Percentiles rank a stretch among this genome's conserved stretches.
These are phyloP conservation scores for Taphrina confusa DNA, from an alignment of 1,139 yeast genomes.

Conservation along the genomic window DNA sequence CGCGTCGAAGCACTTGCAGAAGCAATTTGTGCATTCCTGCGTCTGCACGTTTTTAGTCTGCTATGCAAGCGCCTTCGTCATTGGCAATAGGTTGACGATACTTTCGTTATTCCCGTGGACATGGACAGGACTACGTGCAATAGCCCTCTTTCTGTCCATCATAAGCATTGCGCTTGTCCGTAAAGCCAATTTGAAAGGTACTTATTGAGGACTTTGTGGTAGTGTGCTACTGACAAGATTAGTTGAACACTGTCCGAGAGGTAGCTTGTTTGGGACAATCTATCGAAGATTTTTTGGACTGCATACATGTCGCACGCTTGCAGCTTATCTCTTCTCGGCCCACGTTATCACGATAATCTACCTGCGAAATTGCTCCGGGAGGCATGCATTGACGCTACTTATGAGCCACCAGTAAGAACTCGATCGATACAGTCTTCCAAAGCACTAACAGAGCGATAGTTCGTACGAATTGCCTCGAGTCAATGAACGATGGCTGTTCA, in stretches of 20 bases:
- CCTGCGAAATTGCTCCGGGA: background rate
- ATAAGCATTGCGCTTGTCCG: constrained; percentile 11
- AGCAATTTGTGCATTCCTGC: constrained; percentile 28
- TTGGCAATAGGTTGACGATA: constrained; percentile 1
- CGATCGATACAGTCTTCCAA: too few species aligned
- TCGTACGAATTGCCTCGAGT: constrained; percentile 29
- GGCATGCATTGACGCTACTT: background rate
- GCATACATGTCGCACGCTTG: background rate
- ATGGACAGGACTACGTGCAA: constrained; percentile 19
- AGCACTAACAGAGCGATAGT: background rate
- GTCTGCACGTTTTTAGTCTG: constrained; percentile 8
- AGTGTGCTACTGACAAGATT: background rate
- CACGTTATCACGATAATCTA: background rate
- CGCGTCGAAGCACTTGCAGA: constrained; percentile 19
- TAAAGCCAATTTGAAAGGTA: constrained; percentile 25
- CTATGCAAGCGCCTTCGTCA: background rate
- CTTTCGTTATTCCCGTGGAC: constrained; percentile 24
- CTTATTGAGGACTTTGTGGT: background rate
- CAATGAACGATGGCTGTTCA: constrained; percentile 28
- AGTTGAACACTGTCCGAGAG: background rate
- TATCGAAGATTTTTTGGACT: background rate
- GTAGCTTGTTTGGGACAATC: background rate
- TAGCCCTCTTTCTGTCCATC: constrained; percentile 10
- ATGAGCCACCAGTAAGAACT: constrained; percentile 16
- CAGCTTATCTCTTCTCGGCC: constrained; percentile 5